Conservation (phyloP, 768 basidiomycete species). For the Tricholoma terreum region DNA sequence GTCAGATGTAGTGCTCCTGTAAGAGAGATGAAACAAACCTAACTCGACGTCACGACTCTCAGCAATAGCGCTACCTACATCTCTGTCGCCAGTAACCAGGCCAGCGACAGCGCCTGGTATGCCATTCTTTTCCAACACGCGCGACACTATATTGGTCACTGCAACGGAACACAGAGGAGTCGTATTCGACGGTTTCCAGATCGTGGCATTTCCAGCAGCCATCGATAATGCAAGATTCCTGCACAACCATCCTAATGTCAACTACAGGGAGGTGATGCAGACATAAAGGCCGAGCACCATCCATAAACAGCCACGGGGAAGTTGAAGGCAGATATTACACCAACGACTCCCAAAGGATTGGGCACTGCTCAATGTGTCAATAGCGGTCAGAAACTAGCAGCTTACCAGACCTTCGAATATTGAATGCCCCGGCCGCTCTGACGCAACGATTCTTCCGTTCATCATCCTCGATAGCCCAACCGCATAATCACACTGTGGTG, state of each 20-base stretch:
- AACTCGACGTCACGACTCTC: conserved; percentile 74
- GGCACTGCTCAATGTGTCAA: conserved; percentile 56
- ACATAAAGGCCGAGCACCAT: conserved; percentile 47
- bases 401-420: conserved; percentile 76
- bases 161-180: conserved; percentile 92
- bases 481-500: conserved; percentile 83
- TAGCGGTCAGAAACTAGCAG: conserved; percentile 7
- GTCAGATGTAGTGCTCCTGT: conserved; percentile 5
- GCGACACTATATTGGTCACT: conserved; percentile 78
- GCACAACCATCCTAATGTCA: not conserved
- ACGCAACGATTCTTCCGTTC: conserved; percentile 85
- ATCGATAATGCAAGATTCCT: conserved; percentile 92
- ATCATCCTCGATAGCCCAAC: conserved; percentile 92
- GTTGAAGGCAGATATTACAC: conserved; percentile 89
- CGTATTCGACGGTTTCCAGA: conserved; percentile 93
- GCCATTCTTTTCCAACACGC: conserved; percentile 77
- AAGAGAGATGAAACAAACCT: conserved; percentile 38
- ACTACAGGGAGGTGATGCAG: not conserved
- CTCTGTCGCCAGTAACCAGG: conserved; percentile 80
- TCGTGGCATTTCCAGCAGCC: conserved; percentile 86
- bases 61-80: conserved; percentile 77
- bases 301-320: conserved; percentile 95
- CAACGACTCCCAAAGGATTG: conserved; percentile 76
- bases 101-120: conserved; percentile 82
- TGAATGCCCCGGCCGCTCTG: conserved; percentile 86